Evolutionary conservation across 2,329 filamentous ascomycete species (phyloP), one percentile per base, ranked within the genome.

Genomic region (Aulographum hederae): DNA sequence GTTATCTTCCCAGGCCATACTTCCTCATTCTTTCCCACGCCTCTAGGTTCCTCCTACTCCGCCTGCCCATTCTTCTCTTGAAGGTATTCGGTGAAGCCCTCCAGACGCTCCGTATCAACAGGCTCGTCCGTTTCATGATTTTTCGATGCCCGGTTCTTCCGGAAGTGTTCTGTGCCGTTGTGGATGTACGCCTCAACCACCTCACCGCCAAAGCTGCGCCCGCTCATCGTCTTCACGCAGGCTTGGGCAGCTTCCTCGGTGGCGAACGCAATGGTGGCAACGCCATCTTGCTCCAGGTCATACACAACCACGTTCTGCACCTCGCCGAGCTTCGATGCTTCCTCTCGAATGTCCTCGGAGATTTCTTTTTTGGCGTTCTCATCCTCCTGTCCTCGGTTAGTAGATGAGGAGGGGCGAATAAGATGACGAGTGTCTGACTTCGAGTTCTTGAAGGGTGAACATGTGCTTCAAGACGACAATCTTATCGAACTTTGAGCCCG

Each of bases 301-400:
- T 78, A 98, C 12, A 98, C 60, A 3, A 89, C 74, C 26, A 95
- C 80, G 46, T 91, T 94, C 19, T 84, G 92, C 21, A 95, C 81
- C 16, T 75, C 65, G 3, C 89, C 89, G 11, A 89, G 61, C 55
- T 91, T 91, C 35, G 70, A 65, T 51, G 82, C 92, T 54, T 93
- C 85, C 31, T 93, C 81, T 28, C 80, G 70, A 34, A 95, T 80
- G 48, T 98, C 89, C 50, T 93, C 78, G 49, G 91, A 91, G 57
- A 95, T 92, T 39, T 95, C 86, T 23, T 91, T 61, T 37, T 91
- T 67, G 2, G 78, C 79, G 1, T 73, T 73, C 2, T 79, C 73
- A 45, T 95, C 85, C 47, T 91, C 79, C 42, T 84, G 18, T 28
- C 29, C 8, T 28, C 6, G 8, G 15, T 28, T 16, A 28, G 10